These are phyloP conservation scores for Piromyces finnis DNA, from an alignment of 192 early-diverging fungal species.

Conservation along the genomic window DNA sequence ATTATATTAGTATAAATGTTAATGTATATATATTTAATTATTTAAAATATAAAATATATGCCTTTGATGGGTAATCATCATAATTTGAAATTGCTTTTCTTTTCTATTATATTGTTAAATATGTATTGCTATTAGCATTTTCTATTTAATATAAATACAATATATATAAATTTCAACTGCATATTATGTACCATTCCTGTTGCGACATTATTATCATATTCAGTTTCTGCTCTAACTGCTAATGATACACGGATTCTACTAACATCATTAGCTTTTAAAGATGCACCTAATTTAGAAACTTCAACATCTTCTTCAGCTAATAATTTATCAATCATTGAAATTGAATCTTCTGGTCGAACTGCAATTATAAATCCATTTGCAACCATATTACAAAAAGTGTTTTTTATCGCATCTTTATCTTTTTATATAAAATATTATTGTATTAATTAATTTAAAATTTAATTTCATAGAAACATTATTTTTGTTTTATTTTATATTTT, in stretches of 20 bases:
- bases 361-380: neutral
- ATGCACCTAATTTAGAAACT: neutral
- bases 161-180: neutral
- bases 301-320: neutral
- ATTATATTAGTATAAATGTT: too few species aligned
- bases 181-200: neutral
- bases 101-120: neutral
- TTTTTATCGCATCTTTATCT: neutral
- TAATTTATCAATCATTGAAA: neutral
- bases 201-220: neutral
- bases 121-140: too few species aligned
- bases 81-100: neutral
- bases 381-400: neutral
- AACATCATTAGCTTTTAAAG: neutral
- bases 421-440: neutral
- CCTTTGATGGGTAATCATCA: neutral
- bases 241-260: neutral
- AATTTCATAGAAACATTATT: too few species aligned
- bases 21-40: too few species aligned
- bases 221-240: neutral
- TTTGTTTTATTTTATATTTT: too few species aligned
- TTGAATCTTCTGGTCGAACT: neutral
- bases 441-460: too few species aligned
- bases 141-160: neutral
- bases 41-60: too few species aligned